A percentile compares a stretch with the other conserved stretches of the same genome.
These are phyloP conservation scores for Ganoderma lucidum DNA, from an alignment of 1,284 basidiomycete species.

Conservation along the genomic window DNA sequence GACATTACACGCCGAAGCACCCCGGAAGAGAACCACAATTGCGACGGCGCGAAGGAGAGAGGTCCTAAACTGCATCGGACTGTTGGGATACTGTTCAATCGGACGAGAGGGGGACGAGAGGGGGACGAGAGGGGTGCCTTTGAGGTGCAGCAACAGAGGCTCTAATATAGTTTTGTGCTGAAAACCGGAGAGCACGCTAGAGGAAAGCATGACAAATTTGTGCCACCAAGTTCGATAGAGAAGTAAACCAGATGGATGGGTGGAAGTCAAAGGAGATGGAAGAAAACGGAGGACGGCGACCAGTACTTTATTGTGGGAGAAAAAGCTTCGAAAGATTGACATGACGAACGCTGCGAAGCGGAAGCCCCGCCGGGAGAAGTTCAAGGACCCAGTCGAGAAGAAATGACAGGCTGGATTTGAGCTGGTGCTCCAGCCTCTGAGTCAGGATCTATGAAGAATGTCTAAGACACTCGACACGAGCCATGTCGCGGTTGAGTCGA, in stretches of 20 bases:
- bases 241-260: not conserved
- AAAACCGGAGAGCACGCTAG: not conserved
- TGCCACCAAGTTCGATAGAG: not conserved
- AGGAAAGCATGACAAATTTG: not conserved
- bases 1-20: conserved; percentile 27
- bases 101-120: too few relatives aligned
- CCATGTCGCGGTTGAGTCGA: too few relatives aligned
- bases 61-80: conserved; percentile 13
- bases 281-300: not conserved
- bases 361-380: too few relatives aligned
- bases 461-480: too few relatives aligned
- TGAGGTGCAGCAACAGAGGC: not conserved
- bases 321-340: not conserved
- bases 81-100: not conserved
- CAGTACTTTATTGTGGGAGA: not conserved
- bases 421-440: too few relatives aligned
- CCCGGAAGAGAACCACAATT: conserved; percentile 4
- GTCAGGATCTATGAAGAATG: too few relatives aligned
- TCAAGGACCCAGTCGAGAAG: too few relatives aligned
- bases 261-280: not conserved
- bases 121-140: not conserved
- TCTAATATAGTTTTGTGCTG: too few relatives aligned
- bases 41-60: conserved; percentile 10
- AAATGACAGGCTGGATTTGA: too few relatives aligned
- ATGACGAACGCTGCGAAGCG: too few relatives aligned